Conservation (phyloP, 345 rosid genomes). For the Dimocarpus longan region DNA sequence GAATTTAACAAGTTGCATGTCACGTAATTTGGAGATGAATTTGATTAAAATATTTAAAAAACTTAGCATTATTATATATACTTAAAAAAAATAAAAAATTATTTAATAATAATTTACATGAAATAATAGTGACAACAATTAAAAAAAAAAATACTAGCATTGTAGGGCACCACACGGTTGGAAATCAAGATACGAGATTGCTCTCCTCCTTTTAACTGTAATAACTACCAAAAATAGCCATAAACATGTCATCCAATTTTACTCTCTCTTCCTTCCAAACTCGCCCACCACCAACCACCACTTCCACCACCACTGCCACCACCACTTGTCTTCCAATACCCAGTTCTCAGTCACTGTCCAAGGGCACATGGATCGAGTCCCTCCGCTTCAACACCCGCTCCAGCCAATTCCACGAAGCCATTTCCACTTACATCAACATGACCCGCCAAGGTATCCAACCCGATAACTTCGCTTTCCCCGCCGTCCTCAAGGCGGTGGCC, state of each 20-base stretch:
- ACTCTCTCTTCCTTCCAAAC: constrained; percentile 22
- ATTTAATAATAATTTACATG: too few species aligned
- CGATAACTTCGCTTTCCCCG: constrained; percentile 78
- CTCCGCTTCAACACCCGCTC: constrained; percentile 63
- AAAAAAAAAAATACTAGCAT: too few species aligned
- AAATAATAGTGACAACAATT: too few species aligned
- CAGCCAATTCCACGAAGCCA: constrained; percentile 60
- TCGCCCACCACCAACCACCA: not conserved
- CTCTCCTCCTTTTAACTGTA: not conserved
- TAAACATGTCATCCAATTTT: constrained; percentile 4
- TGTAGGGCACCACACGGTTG: too few species aligned
- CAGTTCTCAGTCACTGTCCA: constrained; percentile 33
- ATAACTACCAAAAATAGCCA: not conserved
- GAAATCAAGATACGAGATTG: too few species aligned
- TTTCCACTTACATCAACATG: constrained; percentile 66
- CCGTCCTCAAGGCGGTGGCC: constrained; percentile 63
- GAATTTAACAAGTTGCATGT: too few species aligned
- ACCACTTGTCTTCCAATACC: constrained; percentile 25
- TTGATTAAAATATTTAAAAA: too few species aligned
- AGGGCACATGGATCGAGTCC: constrained; percentile 63
- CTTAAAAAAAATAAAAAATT: too few species aligned
- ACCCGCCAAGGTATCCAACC: constrained; percentile 50
- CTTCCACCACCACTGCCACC: constrained; percentile 17
- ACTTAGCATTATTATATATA: too few species aligned
- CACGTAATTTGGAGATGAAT: too few species aligned